Percentiles rank a stretch among this genome's conserved stretches.
Evolutionary conservation across 2,329 filamentous ascomycete genomes (phyloP).

Genomic region (Penicillium sp.): DNA sequence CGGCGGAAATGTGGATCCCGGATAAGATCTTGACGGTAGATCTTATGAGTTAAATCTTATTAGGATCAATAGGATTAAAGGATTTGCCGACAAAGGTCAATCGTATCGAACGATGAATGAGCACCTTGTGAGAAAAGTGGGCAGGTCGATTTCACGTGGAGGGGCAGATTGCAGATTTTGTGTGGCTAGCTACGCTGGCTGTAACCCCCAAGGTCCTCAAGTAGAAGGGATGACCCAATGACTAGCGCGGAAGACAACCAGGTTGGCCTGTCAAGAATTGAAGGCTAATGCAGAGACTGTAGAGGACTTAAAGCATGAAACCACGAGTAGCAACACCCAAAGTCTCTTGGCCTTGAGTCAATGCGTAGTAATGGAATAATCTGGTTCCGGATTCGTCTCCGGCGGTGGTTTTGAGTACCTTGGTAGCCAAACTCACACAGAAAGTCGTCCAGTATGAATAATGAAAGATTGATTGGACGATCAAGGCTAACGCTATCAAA

Average conservation of each 20-base stretch:
- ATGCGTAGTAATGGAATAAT: too few species aligned
- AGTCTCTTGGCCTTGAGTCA: too few species aligned
- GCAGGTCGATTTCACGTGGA: constrained; percentile 9
- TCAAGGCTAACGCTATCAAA: neutral
- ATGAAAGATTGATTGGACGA: neutral
- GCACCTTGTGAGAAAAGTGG: constrained; percentile 18
- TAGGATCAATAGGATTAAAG: neutral
- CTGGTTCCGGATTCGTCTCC: neutral
- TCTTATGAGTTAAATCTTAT: neutral
- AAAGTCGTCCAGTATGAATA: neutral
- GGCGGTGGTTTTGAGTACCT: constrained; percentile 9
- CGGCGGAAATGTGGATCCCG: neutral
- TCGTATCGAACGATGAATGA: constrained; percentile 3
- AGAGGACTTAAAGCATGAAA: constrained; percentile 5
- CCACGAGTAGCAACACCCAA: neutral
- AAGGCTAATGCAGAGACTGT: constrained; percentile 6
- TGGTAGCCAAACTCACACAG: constrained; percentile 3
- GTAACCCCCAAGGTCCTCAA: constrained; percentile 25
- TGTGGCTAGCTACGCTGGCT: constrained; percentile 13
- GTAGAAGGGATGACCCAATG: constrained; percentile 15
- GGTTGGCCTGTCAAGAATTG: constrained; percentile 14
- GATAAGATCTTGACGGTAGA: constrained; percentile 2
- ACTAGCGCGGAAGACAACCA: constrained; percentile 7
- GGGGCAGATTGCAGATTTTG: constrained; percentile 5
- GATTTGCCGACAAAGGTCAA: neutral